A percentile compares a stretch with the other conserved stretches of the same genome.
Conservation (phyloP, 108 stramenopile species). For the Cyclotella cryptica region DNA sequence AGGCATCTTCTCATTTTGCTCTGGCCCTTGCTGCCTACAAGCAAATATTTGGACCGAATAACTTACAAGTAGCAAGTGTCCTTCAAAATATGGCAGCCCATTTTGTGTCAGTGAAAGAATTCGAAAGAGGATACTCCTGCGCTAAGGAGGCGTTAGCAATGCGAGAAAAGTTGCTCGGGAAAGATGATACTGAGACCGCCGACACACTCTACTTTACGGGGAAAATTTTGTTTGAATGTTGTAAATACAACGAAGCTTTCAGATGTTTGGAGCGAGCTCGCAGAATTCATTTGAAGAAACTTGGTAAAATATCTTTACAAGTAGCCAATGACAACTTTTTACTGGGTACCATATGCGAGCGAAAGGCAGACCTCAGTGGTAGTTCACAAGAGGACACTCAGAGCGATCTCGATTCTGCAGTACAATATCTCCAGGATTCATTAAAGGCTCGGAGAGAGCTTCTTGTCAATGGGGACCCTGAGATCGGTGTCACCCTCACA, state of each 20-base stretch:
- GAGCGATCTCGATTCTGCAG: conserved; percentile 38
- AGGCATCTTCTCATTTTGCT: conserved; percentile 41
- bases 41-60: conserved; percentile 51
- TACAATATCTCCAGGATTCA: conserved; percentile 42
- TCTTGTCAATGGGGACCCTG: conserved; percentile 26
- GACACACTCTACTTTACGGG: conserved; percentile 55
- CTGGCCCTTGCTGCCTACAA: conserved; percentile 52
- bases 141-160: conserved; percentile 51
- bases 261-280: conserved; percentile 45
- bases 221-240: conserved; percentile 47
- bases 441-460: conserved; percentile 35
- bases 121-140: conserved; percentile 54
- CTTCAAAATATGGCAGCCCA: conserved; percentile 48
- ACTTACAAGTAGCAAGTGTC: conserved; percentile 35
- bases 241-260: conserved; percentile 44
- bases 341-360: conserved; percentile 42
- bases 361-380: conserved; percentile 5
- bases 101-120: conserved; percentile 45
- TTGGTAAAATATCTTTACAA: conserved; percentile 16
- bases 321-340: conserved; percentile 48
- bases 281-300: conserved; percentile 25
- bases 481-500: conserved; percentile 33
- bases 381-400: conserved; percentile 13
- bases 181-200: conserved; percentile 38
- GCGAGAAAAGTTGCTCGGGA: conserved; percentile 32